Base-by-base conservation (phyloP, 2,329 filamentous ascomycete genomes). In the Ustulina deusta region DNA sequence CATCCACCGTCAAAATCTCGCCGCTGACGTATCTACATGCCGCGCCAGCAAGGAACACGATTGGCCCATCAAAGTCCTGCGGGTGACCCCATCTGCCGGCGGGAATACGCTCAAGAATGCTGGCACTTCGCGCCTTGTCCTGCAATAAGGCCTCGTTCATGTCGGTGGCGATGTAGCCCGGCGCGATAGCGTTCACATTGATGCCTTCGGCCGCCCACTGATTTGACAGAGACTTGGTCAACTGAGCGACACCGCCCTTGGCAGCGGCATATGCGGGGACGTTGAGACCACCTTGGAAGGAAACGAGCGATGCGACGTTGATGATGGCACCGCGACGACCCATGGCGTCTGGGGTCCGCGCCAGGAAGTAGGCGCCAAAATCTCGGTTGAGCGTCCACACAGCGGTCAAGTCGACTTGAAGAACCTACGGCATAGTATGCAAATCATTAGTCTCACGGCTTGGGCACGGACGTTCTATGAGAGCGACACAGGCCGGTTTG, bases 141-240 rank as follows among this genome's bases (percentile, higher is more conserved):
- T 89, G 86, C 52, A 97, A 87, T 75, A 97, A 80, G 2, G 93
- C 93, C 73, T 86, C 86, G 79, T 97, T 97, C 94, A 97, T 97
- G 69, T 97, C 94, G n/a, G 94, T 97, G 55, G 88, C 91, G 73
- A 97, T 92, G 80, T 97, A 97, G 0, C 94, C 94, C 0, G 94
- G 94, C 1, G 94, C 93, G 77, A 97, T 93, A 25, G 91, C 92
- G 79, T 97, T 97, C 61, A 97, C 93, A 1, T 87, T 92, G 71
- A 97, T 87, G 5, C 93, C 93, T 75, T 89, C 86, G 34, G 83
- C 79, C 0, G 90, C 89, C 94, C 94, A 97, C 82, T 97, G 93
- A 77, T 97, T 97, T 56, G 90, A 89, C 66, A 97, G 84, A 32
- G 91, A 90, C 82, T 96, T 97, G 61, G 93, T 96, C 69, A 97